Evolutionary conservation across 345 rosid species (phyloP), one percentile per base, ranked within the genome.

Genomic region (Alliaria petiolata): DNA sequence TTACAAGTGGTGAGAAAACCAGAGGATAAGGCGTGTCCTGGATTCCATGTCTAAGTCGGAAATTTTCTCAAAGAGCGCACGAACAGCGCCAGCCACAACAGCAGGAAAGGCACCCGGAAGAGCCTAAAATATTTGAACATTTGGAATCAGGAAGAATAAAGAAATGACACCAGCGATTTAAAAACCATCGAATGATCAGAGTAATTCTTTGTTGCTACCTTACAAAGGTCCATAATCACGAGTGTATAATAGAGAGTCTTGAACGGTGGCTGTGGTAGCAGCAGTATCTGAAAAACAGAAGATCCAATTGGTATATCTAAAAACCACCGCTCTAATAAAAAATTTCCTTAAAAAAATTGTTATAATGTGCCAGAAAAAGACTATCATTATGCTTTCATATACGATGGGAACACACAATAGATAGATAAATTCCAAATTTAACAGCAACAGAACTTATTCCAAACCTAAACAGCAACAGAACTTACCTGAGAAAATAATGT

Each of bases 101-200:
- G 98, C 93, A 73, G 99, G 99, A 83, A 95, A 95, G 79, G 99
- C 99, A 67, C 98, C 99, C 59, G 99, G 98, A 78, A 95, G 99
- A 82, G 99, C 99, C 99, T 95, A 76, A 63, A 74, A 69, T 57
- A 71, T 55, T 81, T 19, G 4, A 43, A 40, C 25, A 70, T 10
- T 73, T 84, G 79, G 81, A 77, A 62, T 62, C 55, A 65, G 70
- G 53, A 44, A 12, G 3, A 26, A 50, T 35, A 72, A 44, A 67
- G 22, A 62, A 28, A 44, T 44, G 62, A 8, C 45, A 74, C n/a
- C 45, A 49, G 8, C 9, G 14, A 65, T 63, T 38, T 10, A 26
- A 60, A 34, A 55, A 55, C 6, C 22, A 46, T 62, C 1, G 0
- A 42, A 68, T 5, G 51, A 62, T 20, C 65, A 66, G 12, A 47